phyloP scores from a whole-genome alignment of 2,329 filamentous ascomycete genomes.

The Monosporascus cannonballus region DNA sequence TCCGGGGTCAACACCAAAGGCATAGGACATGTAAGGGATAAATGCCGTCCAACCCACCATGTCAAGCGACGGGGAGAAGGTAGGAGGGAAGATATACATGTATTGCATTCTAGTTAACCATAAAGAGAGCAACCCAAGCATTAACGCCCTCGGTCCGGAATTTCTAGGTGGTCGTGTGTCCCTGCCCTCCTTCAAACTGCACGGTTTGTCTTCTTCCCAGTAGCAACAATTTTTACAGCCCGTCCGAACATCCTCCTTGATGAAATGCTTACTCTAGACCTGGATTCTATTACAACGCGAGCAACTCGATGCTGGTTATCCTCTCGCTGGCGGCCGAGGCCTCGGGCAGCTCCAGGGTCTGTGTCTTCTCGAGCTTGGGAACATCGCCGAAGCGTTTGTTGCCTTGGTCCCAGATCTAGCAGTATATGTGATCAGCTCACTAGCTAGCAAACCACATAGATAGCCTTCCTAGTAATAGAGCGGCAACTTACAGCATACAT shows the following conservation, averaged over 20 bases:
- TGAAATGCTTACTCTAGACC: not conserved
- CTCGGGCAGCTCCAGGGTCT: constrained; percentile 23
- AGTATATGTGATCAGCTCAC: not conserved
- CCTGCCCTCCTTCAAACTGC: not conserved
- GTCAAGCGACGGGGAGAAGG: not conserved
- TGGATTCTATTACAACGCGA: constrained; percentile 5
- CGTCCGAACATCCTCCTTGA: not conserved
- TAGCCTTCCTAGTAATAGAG: not conserved
- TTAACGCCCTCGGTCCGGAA: not conserved
- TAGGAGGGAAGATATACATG: constrained; percentile 2
- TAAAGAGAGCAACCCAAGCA: not conserved
- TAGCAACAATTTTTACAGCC: constrained; percentile 1
- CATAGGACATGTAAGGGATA: no score
- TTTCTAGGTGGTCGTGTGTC: not conserved
- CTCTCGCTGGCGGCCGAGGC: constrained; percentile 9
- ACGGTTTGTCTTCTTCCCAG: not conserved
- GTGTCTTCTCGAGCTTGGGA: constrained; percentile 41
- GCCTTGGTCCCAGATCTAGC: constrained; percentile 56
- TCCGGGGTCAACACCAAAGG: no score
- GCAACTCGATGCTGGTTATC: constrained; percentile 12
- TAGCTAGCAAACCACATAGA: constrained; percentile 3
- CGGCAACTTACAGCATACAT: constrained; percentile 51
- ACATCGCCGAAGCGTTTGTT: constrained; percentile 54
- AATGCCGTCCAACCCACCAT: no score
- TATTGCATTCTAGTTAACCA: constrained; percentile 10